phyloP scores from a whole-genome alignment of 257 asterid species.

The Nicotiana sylvestris region DNA sequence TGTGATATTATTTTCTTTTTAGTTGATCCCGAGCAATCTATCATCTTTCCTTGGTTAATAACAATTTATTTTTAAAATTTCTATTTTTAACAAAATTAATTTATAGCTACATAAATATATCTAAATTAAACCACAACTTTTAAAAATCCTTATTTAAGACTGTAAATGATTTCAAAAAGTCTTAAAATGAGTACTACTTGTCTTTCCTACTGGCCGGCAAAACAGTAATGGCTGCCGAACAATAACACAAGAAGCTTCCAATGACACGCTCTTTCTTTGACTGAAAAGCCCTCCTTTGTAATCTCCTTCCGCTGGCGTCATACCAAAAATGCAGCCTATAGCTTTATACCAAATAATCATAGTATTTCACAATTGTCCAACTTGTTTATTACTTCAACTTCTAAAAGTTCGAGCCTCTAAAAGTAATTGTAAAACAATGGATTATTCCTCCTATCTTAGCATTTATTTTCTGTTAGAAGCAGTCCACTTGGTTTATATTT shows the following conservation, averaged over 20 bases:
- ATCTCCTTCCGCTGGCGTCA: too few species aligned
- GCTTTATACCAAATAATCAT: not conserved
- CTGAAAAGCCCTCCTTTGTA: not conserved
- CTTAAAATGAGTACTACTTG: not conserved
- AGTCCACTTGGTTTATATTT: conserved; percentile 6
- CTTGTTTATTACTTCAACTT: not conserved
- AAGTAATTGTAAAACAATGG: not conserved
- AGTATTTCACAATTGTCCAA: not conserved
- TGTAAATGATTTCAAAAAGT: too few species aligned
- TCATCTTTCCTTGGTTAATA: too few species aligned
- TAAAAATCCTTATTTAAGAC: too few species aligned
- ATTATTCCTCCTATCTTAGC: not conserved
- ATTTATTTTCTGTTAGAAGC: not conserved
- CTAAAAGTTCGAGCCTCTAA: not conserved
- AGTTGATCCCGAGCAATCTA: too few species aligned
- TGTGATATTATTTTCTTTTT: too few species aligned
- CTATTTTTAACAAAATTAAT: too few species aligned
- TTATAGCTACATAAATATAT: too few species aligned
- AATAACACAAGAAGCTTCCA: not conserved
- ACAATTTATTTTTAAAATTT: too few species aligned
- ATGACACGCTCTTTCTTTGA: not conserved
- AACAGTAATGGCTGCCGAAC: not conserved
- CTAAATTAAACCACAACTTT: too few species aligned
- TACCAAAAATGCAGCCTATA: not conserved
- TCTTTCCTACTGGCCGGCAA: not conserved